Conservation (phyloP, 2,329 filamentous ascomycete genomes). For the Fusarium brachygibbosum region DNA sequence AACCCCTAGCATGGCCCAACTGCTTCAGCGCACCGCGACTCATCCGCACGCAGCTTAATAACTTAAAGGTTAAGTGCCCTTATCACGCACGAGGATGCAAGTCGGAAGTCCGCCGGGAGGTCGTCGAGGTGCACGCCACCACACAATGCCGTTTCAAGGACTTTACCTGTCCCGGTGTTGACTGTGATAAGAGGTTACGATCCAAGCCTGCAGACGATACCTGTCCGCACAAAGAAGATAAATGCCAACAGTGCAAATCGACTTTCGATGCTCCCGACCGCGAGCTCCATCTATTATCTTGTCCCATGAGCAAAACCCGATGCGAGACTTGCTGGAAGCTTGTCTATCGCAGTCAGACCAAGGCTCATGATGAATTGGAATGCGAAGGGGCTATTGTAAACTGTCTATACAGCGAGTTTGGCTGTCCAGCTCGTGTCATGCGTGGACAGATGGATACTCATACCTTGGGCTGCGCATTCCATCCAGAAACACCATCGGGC, state of each 20-base stretch:
- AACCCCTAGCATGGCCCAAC: slow-evolving; percentile 56
- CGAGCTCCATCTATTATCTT: slow-evolving; percentile 56
- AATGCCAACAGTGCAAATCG: slow-evolving; percentile 68
- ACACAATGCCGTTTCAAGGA: slow-evolving; percentile 69
- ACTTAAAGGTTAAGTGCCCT: slow-evolving; percentile 70
- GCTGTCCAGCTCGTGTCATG: slow-evolving; percentile 54
- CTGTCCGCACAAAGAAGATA: slow-evolving; percentile 67
- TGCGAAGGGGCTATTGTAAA: slow-evolving; percentile 66
- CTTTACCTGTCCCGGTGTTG: slow-evolving; percentile 67
- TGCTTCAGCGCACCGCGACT: slow-evolving; percentile 61
- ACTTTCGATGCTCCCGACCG: slow-evolving; percentile 61
- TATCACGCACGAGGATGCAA: slow-evolving; percentile 65
- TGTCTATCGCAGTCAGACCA: slow-evolving; percentile 61
- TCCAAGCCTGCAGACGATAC: slow-evolving; percentile 64
- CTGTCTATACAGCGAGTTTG: slow-evolving; percentile 59
- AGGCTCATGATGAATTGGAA: slow-evolving; percentile 61
- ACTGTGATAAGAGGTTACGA: slow-evolving; percentile 65
- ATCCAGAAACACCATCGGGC: slow-evolving; percentile 63
- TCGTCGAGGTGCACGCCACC: slow-evolving; percentile 68
- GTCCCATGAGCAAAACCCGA: slow-evolving; percentile 61
- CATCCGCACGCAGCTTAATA: slow-evolving; percentile 72
- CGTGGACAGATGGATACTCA: slow-evolving; percentile 61
- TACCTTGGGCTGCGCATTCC: slow-evolving; percentile 64
- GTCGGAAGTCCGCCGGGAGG: slow-evolving; percentile 64
- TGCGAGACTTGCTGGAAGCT: slow-evolving; percentile 64